phyloP scores from a whole-genome alignment of 208 protist genomes.

The Wallacemonas sp. region DNA sequence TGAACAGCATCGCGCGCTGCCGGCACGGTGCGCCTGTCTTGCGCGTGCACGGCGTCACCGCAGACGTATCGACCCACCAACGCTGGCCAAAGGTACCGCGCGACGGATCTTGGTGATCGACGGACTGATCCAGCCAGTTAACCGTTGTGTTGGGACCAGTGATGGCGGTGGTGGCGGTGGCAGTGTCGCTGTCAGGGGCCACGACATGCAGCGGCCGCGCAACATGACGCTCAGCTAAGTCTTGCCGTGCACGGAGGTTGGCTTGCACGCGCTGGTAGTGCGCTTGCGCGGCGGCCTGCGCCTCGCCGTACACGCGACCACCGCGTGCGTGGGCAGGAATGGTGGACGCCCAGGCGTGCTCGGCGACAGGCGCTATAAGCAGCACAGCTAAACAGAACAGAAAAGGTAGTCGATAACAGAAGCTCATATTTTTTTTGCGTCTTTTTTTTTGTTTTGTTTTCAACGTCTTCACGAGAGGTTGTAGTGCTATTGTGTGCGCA shows the following conservation, averaged over 20 bases:
- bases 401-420: neutral
- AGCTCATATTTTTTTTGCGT: no score
- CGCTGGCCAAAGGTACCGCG: slow-evolving; percentile 38
- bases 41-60: neutral
- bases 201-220: no score
- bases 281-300: neutral
- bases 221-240: neutral
- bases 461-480: no score
- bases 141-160: slow-evolving; percentile 14
- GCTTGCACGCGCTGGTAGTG: slow-evolving; percentile 4
- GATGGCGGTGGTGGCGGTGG: neutral
- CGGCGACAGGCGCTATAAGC: neutral
- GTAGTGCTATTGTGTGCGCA: no score
- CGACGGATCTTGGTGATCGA: slow-evolving; percentile 31
- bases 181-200: no score
- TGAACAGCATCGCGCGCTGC: slow-evolving; percentile 30
- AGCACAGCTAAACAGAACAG: neutral
- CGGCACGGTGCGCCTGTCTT: neutral
- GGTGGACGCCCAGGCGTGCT: neutral
- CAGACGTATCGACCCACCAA: slow-evolving; percentile 36
- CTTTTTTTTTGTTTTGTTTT: no score
- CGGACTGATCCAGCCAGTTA: slow-evolving; percentile 30
- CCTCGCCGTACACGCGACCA: slow-evolving; percentile 29
- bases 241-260: neutral
- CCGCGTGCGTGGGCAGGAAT: slow-evolving; percentile 31